phyloP scores from a whole-genome alignment of 306 rosid genomes.

The Pachyrhizus erosus region DNA sequence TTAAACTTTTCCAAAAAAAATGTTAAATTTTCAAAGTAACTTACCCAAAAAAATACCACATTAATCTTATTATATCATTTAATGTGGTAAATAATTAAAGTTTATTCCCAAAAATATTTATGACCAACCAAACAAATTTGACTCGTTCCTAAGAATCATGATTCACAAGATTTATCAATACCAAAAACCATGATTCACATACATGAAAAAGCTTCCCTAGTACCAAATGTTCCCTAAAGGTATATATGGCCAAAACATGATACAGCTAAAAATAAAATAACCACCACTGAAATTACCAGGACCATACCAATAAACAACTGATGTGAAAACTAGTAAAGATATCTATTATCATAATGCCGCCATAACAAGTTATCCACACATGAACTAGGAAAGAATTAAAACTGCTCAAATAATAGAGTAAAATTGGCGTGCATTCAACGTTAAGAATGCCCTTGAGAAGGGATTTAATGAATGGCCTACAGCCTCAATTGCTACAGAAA shows the following conservation, averaged over 20 bases:
- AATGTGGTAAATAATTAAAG: no score
- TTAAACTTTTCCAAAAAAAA: no score
- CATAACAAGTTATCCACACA: slow-evolving; percentile 19
- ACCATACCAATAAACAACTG: neutral
- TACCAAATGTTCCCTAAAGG: neutral
- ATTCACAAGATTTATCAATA: no score
- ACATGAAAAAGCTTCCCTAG: no score
- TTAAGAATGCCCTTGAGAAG: neutral
- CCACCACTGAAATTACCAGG: neutral
- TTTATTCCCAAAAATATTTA: no score
- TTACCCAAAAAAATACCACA: no score
- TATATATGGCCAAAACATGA: neutral
- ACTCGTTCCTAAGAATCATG: no score
- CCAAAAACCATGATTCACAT: no score
- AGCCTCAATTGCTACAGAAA: neutral
- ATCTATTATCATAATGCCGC: neutral
- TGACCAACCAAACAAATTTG: no score
- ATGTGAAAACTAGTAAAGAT: neutral
- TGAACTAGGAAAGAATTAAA: slow-evolving; percentile 1
- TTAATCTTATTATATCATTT: no score
- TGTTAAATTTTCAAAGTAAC: no score
- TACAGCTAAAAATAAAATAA: neutral
- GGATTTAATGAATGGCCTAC: neutral
- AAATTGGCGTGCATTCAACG: neutral
- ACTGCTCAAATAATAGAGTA: neutral